Evolutionary conservation across 2,329 filamentous ascomycete genomes (phyloP), one percentile per base, ranked within the genome.

Genomic region (Arthrobotrys megalospora): DNA sequence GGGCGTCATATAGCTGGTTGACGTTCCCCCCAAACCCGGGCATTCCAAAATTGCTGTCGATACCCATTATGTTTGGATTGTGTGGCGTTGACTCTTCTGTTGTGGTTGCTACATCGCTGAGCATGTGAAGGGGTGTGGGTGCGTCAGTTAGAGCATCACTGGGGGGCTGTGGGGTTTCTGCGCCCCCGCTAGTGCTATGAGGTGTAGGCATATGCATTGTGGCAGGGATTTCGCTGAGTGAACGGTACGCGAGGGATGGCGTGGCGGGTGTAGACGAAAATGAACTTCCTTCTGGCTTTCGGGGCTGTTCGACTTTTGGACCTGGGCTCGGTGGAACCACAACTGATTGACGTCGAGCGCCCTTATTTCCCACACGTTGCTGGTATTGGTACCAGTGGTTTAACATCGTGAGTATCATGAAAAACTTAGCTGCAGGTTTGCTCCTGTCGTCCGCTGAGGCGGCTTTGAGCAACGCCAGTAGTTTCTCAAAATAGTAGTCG

Each of bases 401-500:
- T 11, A 86, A 82, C 69, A 86, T 85, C 6, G 82, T 82, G 81
- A 85, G 82, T 83, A 86, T 87, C 84, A 87, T 83, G 45, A 83
- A 81, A 76, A 87, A 81, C 82, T 83, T 82, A 79, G 82, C 81
- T 76, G 86, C 38, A 87, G 81, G 19, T 84, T 84, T 67, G 86
- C 85, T 85, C 76, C 88, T 88, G 63, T 91, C 89, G 0, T 88
- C 87, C 2, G 88, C 88, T 0, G 91, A 90, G 0, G 90, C 87
- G 45, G 88, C 87, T 73, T 88, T 87, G 81, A 95, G 91, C 81
- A 91, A 90, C 0, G 90, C 87, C 0, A 93, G 88, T 19, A 94
- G 86, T n/a, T 86, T 87, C 79, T 93, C 90, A 1, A 96, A 86
- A 82, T 93, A 86, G 68, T 83, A 80, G 41, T 87, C 86, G 24